phyloP scores from a whole-genome alignment of 805 yeast species.

The Candida boleticola region DNA sequence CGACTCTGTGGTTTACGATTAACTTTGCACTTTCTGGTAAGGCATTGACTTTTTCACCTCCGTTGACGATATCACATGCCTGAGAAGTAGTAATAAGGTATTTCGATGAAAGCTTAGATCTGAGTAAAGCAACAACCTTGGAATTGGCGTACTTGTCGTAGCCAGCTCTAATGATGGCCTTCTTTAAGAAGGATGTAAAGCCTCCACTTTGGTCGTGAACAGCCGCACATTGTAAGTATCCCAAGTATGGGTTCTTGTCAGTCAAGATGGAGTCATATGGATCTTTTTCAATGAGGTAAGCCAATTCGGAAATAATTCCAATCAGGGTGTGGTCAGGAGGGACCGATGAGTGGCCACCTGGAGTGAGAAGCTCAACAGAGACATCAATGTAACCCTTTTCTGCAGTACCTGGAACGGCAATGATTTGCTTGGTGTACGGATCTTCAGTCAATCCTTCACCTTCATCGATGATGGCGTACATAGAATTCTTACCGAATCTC shows the following conservation, averaged over 20 bases:
- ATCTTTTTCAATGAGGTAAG: conserved; percentile 54
- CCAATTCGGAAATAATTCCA: conserved; percentile 65
- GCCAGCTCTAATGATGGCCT: conserved; percentile 35
- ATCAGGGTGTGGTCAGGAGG: conserved; percentile 82
- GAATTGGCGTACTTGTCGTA: conserved; percentile 33
- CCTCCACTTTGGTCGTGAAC: conserved; percentile 33
- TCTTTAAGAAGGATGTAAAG: conserved; percentile 16
- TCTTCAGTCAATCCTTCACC: conserved; percentile 52
- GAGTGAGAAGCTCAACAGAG: conserved; percentile 48
- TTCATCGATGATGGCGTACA: conserved; percentile 70
- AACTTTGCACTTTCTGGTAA: conserved; percentile 35
- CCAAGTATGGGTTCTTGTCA: conserved; percentile 57
- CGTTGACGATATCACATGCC: conserved; percentile 34
- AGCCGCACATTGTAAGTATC: conserved; percentile 62
- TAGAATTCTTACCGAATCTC: conserved; percentile 57
- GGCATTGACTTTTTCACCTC: conserved; percentile 43
- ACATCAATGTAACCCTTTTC: conserved; percentile 52
- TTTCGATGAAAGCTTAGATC: conserved; percentile 19
- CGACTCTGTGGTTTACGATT: conserved; percentile 35
- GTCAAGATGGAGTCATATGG: conserved; percentile 49
- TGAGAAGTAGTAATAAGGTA: conserved; percentile 37
- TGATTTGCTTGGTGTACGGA: conserved; percentile 46
- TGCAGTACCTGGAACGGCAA: conserved; percentile 51
- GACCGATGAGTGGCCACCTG: conserved; percentile 76
- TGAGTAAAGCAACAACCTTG: conserved; percentile 14